phyloP scores from a whole-genome alignment of 495 filamentous ascomycete genomes.

The Trichocladium antarcticum region DNA sequence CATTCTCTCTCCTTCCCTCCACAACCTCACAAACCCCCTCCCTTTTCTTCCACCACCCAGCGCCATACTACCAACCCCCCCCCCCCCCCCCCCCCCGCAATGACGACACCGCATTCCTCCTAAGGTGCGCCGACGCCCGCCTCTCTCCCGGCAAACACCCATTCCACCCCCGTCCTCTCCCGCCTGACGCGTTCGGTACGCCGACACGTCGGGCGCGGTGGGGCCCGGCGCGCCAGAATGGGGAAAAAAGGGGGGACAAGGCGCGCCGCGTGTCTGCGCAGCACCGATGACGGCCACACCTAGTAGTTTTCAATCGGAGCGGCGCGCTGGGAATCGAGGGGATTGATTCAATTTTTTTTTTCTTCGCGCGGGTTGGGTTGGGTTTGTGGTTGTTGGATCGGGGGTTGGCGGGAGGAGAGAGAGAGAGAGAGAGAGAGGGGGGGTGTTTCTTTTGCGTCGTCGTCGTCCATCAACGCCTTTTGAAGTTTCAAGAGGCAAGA shows the following conservation, averaged over 20 bases:
- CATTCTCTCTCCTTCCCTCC: not conserved
- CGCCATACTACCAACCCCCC: not conserved
- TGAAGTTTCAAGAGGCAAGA: not conserved
- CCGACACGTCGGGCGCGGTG: no score
- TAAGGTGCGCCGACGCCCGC: slow-evolving; percentile 12
- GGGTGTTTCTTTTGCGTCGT: no score
- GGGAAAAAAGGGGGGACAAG: not conserved
- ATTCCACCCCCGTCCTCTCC: not conserved
- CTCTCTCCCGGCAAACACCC: no score
- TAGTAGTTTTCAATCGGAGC: slow-evolving; percentile 53
- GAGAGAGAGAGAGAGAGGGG: not conserved
- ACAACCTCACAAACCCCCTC: not conserved
- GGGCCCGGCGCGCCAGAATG: not conserved
- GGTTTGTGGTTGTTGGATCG: not conserved
- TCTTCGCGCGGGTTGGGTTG: not conserved
- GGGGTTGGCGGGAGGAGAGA: no score
- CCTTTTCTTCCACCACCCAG: not conserved
- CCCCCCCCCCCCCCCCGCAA: slow-evolving; percentile 8
- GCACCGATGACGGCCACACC: slow-evolving; percentile 28
- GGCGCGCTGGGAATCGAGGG: slow-evolving; percentile 1
- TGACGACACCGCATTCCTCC: slow-evolving; percentile 13
- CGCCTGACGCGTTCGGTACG: not conserved
- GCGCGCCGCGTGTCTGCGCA: slow-evolving; percentile 12
- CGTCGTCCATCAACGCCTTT: no score
- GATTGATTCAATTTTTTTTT: no score